Conservation (phyloP, 805 yeast genomes). For the Candida fluviatilis region DNA sequence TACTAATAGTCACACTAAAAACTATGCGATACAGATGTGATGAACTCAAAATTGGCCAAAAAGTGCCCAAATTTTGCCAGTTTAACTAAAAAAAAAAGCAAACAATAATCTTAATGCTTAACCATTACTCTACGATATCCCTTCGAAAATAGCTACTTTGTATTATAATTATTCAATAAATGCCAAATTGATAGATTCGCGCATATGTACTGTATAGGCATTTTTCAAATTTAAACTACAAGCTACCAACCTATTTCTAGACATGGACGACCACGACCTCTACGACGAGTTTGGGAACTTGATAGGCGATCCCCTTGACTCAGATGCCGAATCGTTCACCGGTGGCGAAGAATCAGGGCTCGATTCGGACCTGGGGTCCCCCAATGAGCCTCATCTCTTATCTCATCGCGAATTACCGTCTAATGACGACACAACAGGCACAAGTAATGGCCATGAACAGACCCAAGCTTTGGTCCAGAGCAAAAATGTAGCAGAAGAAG, state of each 20-base stretch:
- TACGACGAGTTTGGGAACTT: conserved; percentile 83
- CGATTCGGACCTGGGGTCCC: background rate
- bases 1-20: no score
- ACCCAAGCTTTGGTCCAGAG: conserved; percentile 3
- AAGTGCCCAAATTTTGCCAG: no score
- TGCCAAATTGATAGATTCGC: no score
- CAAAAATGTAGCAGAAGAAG: background rate
- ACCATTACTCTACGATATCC: background rate
- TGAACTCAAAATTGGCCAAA: no score
- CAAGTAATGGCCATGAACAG: conserved; percentile 2
- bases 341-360: conserved; percentile 5
- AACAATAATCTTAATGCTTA: no score
- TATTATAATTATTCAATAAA: background rate
- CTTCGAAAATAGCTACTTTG: background rate
- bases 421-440: conserved; percentile 18
- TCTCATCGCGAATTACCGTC: conserved; percentile 10
- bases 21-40: no score
- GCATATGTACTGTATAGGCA: background rate
- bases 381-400: background rate
- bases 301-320: conserved; percentile 48
- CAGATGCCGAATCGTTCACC: conserved; percentile 39
- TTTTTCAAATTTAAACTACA: background rate
- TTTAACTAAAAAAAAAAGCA: no score
- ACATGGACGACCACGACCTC: conserved; percentile 58
- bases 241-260: background rate